phyloP scores from a whole-genome alignment of 345 rosid species.

The Abelmoschus esculentus region DNA sequence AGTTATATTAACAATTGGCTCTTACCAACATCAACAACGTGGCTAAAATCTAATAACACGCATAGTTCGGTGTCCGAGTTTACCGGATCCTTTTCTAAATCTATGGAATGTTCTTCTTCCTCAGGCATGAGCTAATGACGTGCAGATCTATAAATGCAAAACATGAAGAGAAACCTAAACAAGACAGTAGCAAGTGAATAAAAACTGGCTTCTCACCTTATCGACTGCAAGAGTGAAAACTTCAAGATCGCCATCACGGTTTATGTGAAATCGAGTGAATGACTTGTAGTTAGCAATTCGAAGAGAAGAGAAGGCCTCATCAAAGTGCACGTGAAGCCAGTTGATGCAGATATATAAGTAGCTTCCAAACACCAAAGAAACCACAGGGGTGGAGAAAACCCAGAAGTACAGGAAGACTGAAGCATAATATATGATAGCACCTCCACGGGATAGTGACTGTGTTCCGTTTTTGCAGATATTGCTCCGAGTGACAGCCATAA shows the following conservation, averaged over 20 bases:
- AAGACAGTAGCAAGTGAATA: conserved; percentile 2
- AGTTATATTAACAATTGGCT: neutral
- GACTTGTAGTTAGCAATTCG: conserved; percentile 98
- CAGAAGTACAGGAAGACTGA: conserved; percentile 95
- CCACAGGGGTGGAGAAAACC: conserved; percentile 97
- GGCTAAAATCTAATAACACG: neutral
- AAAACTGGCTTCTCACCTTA: conserved; percentile 45
- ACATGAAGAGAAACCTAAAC: neutral
- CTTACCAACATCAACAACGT: neutral
- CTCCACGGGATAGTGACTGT: conserved; percentile 69
- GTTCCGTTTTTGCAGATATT: conserved; percentile 81
- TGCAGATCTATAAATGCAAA: neutral
- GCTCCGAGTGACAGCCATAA: conserved; percentile 91
- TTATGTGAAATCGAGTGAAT: conserved; percentile 82
- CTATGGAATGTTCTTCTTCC: neutral
- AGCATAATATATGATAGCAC: conserved; percentile 81
- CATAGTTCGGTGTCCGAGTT: neutral
- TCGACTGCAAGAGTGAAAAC: conserved; percentile 95
- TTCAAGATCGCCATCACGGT: conserved; percentile 63
- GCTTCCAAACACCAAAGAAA: conserved; percentile 95
- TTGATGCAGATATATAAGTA: conserved; percentile 92
- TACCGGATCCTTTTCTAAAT: neutral
- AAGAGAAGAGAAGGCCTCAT: conserved; percentile 97
- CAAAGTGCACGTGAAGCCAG: conserved; percentile 96
- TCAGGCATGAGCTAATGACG: neutral